phyloP scores from a whole-genome alignment of 352 stramenopile genomes.

The Pythium guiyangense region DNA sequence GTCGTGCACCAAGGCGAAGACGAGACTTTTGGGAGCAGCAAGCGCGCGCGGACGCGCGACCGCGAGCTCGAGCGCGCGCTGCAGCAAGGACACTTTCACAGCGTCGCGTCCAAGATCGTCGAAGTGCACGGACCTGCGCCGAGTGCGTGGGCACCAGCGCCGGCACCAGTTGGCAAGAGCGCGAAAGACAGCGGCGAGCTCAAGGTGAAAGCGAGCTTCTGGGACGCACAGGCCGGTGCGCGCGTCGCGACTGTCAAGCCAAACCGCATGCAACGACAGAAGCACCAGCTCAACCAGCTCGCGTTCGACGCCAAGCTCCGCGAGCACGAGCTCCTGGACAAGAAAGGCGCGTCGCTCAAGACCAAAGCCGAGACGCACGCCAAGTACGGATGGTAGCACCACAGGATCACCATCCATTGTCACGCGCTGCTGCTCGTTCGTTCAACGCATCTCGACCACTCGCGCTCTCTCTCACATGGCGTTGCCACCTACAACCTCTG shows the following conservation, averaged over 20 bases:
- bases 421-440: too few relatives aligned
- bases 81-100: constrained; percentile 60
- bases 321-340: constrained; percentile 69
- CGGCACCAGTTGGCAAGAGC: background rate
- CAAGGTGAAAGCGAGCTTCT: constrained; percentile 72
- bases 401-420: too few relatives aligned
- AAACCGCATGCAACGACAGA: constrained; percentile 72
- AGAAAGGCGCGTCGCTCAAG: constrained; percentile 55
- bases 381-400: constrained; percentile 71
- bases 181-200: constrained; percentile 24
- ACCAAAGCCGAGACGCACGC: constrained; percentile 76
- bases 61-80: constrained; percentile 67
- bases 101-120: constrained; percentile 51
- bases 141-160: constrained; percentile 49
- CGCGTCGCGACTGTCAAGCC: constrained; percentile 55
- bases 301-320: constrained; percentile 72
- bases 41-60: constrained; percentile 51
- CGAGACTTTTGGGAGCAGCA: constrained; percentile 32
- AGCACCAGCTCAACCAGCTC: constrained; percentile 81
- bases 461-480: too few relatives aligned
- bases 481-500: too few relatives aligned
- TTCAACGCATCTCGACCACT: too few relatives aligned
- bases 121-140: constrained; percentile 51
- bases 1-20: constrained; percentile 32
- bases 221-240: constrained; percentile 48